phyloP scores from a whole-genome alignment of 1,139 yeast species.

The Nadsonia starkeyi-henricii region DNA sequence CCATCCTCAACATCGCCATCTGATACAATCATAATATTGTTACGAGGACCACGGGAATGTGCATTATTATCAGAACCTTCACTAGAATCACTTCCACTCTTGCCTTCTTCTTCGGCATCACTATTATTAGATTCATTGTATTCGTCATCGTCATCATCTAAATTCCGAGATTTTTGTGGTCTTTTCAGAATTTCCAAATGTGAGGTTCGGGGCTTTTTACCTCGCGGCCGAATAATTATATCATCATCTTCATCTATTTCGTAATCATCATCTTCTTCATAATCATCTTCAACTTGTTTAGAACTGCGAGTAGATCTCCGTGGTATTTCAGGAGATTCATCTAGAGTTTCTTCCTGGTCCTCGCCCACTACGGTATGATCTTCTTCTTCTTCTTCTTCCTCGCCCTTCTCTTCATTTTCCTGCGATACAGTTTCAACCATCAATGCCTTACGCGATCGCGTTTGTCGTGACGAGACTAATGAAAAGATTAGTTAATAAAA shows the following conservation, averaged over 20 bases:
- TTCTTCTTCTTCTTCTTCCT: not conserved
- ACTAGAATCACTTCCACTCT: slow-evolving; percentile 11
- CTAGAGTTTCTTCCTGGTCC: not conserved
- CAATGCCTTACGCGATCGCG: too few relatives aligned
- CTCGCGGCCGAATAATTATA: slow-evolving; percentile 1
- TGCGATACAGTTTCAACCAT: not conserved
- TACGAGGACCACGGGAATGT: slow-evolving; percentile 7
- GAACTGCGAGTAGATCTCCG: not conserved
- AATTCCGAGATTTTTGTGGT: slow-evolving; percentile 6
- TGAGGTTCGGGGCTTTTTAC: not conserved
- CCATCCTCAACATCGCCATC: slow-evolving; percentile 15
- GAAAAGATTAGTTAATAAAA: too few relatives aligned
- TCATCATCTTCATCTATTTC: slow-evolving; percentile 6
- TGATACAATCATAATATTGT: slow-evolving; percentile 11
- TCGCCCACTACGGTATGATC: slow-evolving; percentile 1
- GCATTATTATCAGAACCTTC: slow-evolving; percentile 6
- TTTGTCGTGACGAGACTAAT: too few relatives aligned
- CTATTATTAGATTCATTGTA: slow-evolving; percentile 12
- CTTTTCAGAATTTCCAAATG: slow-evolving; percentile 1
- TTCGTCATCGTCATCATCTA: slow-evolving; percentile 15
- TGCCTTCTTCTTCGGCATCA: slow-evolving; percentile 13
- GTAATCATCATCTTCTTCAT: slow-evolving; percentile 6
- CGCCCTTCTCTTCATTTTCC: not conserved
- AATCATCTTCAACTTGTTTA: slow-evolving; percentile 5
- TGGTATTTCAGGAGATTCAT: not conserved